Base-by-base conservation (phyloP, 768 basidiomycete genomes). In the Podaxis carcinomalis region DNA sequence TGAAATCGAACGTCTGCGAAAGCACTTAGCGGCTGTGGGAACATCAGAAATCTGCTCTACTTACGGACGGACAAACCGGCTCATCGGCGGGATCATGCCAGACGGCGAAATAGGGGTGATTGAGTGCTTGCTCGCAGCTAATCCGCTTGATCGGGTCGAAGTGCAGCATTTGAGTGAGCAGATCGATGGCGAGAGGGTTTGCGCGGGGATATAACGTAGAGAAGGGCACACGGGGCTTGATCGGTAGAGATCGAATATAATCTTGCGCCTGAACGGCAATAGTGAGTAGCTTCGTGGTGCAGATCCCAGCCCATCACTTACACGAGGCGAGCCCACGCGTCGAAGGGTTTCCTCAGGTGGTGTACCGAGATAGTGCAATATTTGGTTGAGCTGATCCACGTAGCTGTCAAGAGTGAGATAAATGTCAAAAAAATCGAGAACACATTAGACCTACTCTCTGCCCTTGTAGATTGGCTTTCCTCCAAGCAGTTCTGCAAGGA, bases 81-180 rank as follows among this genome's bases (percentile, higher is more conserved):
- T 97, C 95, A 70, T 98, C 95, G 9, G 91, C 86, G 19, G 95
- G 95, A 72, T 98, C 97, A 70, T 98, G 95, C 97, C 97, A 99
- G 10, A 98, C 97, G 62, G 90, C 85, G 63, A 93, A 77, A 76
- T 98, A 99, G 1, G 95, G 94, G 70, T 99, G 97, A 56, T 90
- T 89, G 54, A 99, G 78, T 1, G 97, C 97, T 70, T 98, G 88
- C 68, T 97, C 93, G 73, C 96, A 98, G 62, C 92, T 93, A 73
- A 98, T 95, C 57, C 96, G 88, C 76, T 93, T 93, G 16, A 93
- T 90, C 40, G 97, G 97, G 71, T 99, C 97, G 71, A 98, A 99
- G 73, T 91, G 89, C 50, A 99, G 81, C 81, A 98, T 86, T 71
- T 92, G 89, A 40, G 88, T 84, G 52, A 99, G 83, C 21, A 99